Base-by-base conservation (phyloP, 305 asterid species). In the Rubia tinctorum region DNA sequence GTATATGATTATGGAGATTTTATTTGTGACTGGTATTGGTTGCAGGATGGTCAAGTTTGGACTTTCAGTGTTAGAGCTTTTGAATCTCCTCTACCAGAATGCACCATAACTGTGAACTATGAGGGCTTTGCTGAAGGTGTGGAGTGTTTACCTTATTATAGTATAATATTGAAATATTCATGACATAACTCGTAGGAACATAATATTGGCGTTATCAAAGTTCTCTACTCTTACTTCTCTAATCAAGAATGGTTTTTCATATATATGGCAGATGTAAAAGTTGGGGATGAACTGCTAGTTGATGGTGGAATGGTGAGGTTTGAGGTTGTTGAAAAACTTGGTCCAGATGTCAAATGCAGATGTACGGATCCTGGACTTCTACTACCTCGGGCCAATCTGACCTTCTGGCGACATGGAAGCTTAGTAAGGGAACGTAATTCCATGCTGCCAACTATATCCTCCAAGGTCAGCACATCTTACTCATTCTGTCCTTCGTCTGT, bases 281-380 rank as follows among this genome's bases (percentile, higher is more conserved):
- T 91, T 71, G 97, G 99, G 27, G 98, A 95, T 85, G 98, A 93
- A 56, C 97, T 95, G 77, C 87, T 95, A 59, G 93, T 95, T 66
- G 99, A 95, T 82, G 99, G 99, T 84, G 98, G 99, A 78, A 95
- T 95, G 99, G 99, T 93, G 79, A 88, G 99, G 82, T 95, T 93
- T 88, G 98, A 95, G 77, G 99, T 95, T 82, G 85, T 89, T 61
- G 99, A 92, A 82, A 95, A 87, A 84, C 85, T 92, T 73, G 99
- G 99, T 81, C 99, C 99, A 44, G 99, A 95, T 86, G 99, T 95
- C 53, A 91, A 88, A 82, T 95, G 99, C 82, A 83, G 76, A 58
- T 95, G 99, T 79, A 93, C 99, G 10, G 99, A 95, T 86, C 95
- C 97, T 60, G 99, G 98, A 27, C 99, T 93, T 81, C 77, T 95